Base-by-base conservation (phyloP, 2,329 filamentous ascomycete species). In the Diaporthe eres region DNA sequence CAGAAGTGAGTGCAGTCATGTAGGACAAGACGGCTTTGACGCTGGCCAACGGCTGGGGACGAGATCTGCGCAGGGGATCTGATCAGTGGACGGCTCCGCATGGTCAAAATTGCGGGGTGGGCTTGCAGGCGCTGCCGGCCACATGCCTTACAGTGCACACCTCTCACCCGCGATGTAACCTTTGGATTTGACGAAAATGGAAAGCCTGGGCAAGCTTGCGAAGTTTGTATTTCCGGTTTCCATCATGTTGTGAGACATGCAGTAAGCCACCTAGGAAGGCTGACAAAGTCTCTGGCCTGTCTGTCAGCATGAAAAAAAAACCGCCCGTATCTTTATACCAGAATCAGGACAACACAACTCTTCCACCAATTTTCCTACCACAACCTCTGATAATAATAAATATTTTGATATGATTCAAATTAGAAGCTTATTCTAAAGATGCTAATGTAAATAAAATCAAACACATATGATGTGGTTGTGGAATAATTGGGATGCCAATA, bases 11-110 rank as follows among this genome's bases (percentile, higher is more conserved):
- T 39, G 22, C 19, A 17, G 7, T 37, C n/a, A 19, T 1, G 65
- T 68, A 53, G 47, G 65, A 68, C 47, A 39, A 39, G 22, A n/a
- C 65, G 3, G 49, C 25, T 55, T 31, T 55, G 47, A 70, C 49
- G 37, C 34, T 37, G 31, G 49, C 22, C 65, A 70, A 55, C 34
- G 28, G 13, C 49, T 25, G 31, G n/a, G 28, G 49, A 9, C 34
- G 34, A 55, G 65, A 70, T 55, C 65, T 70, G 47, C 65, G 51
- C 65, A 70, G 65, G 65, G 58, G 42, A 19, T n/a, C 31, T 73
- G 71, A 73, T 73, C 71, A 73, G 58, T 73, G 49, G 71, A 65
- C 34, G 71, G 71, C 42, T 63, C 71, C 71, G 71, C 71, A 73
- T 73, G 71, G 34, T 22, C 58, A 73, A 73, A 65, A 73, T 73